Base-by-base conservation (phyloP, 345 rosid species). In the Angophora floribunda region DNA sequence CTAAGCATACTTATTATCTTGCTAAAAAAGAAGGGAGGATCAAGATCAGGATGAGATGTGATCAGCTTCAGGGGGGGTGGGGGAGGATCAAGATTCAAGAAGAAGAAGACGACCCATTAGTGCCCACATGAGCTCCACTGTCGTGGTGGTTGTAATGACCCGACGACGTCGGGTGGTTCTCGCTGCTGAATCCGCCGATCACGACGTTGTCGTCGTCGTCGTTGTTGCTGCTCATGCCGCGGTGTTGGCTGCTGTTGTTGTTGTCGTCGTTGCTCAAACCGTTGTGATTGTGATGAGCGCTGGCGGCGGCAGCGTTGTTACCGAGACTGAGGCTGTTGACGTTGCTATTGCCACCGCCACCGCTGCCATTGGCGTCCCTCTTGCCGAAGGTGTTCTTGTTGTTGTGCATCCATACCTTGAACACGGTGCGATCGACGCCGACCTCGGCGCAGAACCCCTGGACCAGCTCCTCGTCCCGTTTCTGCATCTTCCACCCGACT, bases 391-490 rank as follows among this genome's bases (percentile, higher is more conserved):
- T 93, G 89, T 89, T 95, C 94, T 97, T 97, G 91, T 97, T 97
- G 91, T 97, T 97, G 86, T 97, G 99, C 98, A 97, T 97, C 99
- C 99, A 96, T 1, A 97, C 99, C 89, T 97, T 97, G 52, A 97
- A 89, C 21, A 96, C 99, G 4, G 88, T 92, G 85, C 89, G 95
- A 49, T 96, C 98, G 44, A 97, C 96, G 19, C 96, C 96, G 7
- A 96, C 90, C 78, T 96, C 96, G 55, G 88, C 89, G 91, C 99
- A 97, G 51, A 97, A 94, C 52, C 91, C 93, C 28, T 70, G 94
- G 3, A 97, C 90, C 32, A 88, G 30, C 30, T 96, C 99, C 28
- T 96, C 99, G 75, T 94, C 98, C 22, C 95, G 87, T 88, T 93
- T 97, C 90, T 94, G 97, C 93, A 97, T 94, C 95, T 93, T 96